Conservation (phyloP, 2,329 filamentous ascomycete species). For the Sphaerulina musiva region DNA sequence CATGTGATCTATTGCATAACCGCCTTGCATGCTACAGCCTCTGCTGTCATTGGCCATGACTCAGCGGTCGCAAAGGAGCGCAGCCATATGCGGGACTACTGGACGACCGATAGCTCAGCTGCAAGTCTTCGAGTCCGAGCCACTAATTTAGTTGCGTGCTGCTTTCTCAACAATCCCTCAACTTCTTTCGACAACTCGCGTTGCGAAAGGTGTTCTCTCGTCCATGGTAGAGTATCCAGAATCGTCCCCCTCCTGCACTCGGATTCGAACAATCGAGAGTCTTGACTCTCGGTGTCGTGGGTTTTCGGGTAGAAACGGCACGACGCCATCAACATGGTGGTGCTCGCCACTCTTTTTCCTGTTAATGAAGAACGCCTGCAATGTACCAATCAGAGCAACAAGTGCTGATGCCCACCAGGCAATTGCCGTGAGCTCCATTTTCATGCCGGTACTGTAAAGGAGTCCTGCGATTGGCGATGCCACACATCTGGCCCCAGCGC, state of each 20-base stretch:
- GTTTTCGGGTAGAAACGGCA: constrained; percentile 27
- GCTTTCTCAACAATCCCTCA: neutral
- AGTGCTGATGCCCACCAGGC: constrained; percentile 56
- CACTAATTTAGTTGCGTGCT: too few species aligned
- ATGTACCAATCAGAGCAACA: constrained; percentile 50
- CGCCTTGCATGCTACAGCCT: neutral
- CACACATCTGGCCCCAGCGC: constrained; percentile 63
- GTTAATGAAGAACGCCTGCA: constrained; percentile 52
- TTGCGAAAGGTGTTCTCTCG: constrained; percentile 23
- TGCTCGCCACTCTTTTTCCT: constrained; percentile 36
- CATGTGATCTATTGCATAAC: neutral
- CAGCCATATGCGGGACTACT: too few species aligned
- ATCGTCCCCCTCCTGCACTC: constrained; percentile 19
- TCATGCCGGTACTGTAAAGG: constrained; percentile 57
- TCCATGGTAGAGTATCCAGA: constrained; percentile 22
- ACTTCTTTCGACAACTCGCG: neutral
- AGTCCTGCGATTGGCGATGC: constrained; percentile 62
- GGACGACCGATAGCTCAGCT: too few species aligned
- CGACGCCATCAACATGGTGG: constrained; percentile 25
- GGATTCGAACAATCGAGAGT: constrained; percentile 25
- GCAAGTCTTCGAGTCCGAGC: too few species aligned
- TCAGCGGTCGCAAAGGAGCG: too few species aligned
- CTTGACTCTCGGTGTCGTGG: constrained; percentile 12
- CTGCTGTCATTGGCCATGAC: too few species aligned
- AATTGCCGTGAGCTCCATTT: constrained; percentile 53